phyloP scores from a whole-genome alignment of 2,329 filamentous ascomycete genomes.

The Fusarium transvaalense region DNA sequence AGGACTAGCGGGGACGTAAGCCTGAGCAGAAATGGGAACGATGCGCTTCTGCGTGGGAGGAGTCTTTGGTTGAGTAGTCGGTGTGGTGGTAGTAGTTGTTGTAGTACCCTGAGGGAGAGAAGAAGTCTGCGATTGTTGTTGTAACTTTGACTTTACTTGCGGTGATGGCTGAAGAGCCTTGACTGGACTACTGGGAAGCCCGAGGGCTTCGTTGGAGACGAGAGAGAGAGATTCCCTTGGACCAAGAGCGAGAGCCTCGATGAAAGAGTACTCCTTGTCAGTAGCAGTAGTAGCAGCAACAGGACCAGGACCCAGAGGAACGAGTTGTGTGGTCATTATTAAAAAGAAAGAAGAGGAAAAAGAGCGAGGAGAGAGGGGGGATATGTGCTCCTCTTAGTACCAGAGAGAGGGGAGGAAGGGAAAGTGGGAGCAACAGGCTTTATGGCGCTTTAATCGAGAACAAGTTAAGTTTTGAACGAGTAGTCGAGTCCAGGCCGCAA shows the following conservation, averaged over 20 bases:
- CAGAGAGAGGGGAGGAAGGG: slow-evolving; percentile 8
- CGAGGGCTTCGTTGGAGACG: slow-evolving; percentile 48
- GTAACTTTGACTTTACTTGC: background rate
- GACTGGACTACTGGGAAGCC: slow-evolving; percentile 35
- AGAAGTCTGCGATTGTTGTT: background rate
- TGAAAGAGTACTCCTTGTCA: slow-evolving; percentile 51
- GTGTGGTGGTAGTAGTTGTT: background rate
- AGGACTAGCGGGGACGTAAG: slow-evolving; percentile 11
- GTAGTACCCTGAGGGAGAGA: background rate
- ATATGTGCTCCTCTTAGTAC: slow-evolving; percentile 29
- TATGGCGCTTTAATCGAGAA: slow-evolving; percentile 39
- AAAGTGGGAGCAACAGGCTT: slow-evolving; percentile 44
- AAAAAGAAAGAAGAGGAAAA: slow-evolving; percentile 7
- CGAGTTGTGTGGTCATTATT: slow-evolving; percentile 46
- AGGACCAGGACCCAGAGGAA: slow-evolving; percentile 34
- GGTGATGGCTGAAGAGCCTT: background rate
- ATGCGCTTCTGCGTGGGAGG: slow-evolving; percentile 11
- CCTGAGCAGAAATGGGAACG: slow-evolving; percentile 12
- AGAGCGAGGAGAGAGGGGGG: slow-evolving; percentile 4
- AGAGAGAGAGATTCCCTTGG: slow-evolving; percentile 47
- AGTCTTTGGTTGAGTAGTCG: slow-evolving; percentile 21
- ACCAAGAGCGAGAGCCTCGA: slow-evolving; percentile 49
- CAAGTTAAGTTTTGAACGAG: background rate
- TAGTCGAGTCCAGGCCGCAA: slow-evolving; percentile 1
- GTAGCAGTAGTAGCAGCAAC: slow-evolving; percentile 22